Evolutionary conservation across 371 early-diverging fungal species (phyloP), one percentile per base, ranked within the genome.

Genomic region (Mucor ambiguus): DNA sequence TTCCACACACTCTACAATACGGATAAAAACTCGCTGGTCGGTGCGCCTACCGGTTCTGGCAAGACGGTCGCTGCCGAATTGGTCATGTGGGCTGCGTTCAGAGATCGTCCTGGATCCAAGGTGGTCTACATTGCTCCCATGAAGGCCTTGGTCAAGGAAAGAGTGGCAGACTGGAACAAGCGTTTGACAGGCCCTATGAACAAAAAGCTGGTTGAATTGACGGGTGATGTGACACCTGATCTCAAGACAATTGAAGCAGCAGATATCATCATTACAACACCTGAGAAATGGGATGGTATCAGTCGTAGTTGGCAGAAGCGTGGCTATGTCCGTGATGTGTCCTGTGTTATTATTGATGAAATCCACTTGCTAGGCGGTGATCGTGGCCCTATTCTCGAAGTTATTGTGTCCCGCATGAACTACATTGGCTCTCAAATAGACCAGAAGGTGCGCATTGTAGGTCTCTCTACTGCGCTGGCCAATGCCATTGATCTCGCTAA

Each of bases 91-190:
- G 76, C 88, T 57, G 91, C 95, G 9, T 94, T 96, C 76, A 81
- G 93, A 29, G 92, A 93, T 66, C 82, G 87, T 33, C 97, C 96
- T 28, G 83, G 85, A 2, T 85, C 88, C 66, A 97, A 96, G 72
- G 95, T 99, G 1, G 95, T 99, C 8, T 99, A 99, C 67, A 94
- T 99, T 73, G 99, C 98, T 4, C 99, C 99, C n/a, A 90, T 99
- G 85, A 98, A 98, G 77, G 99, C 99, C 0, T 84, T 99, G 52
- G 98, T 99, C n/a, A 90, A 95, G 29, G 99, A 99, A 79, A 90
- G 99, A 60, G 94, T 96, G 11, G 79, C 70, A 4, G 99, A 99
- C 74, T 98, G 99, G 95, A 82, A 84, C 28, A 72, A 78, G 26
- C 91, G 96, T n/a, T 77, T 95, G 60, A 85, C 84, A 0, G 85